These are phyloP conservation scores for Perilla frutescens DNA, from an alignment of 257 asterid species.

Conservation along the genomic window DNA sequence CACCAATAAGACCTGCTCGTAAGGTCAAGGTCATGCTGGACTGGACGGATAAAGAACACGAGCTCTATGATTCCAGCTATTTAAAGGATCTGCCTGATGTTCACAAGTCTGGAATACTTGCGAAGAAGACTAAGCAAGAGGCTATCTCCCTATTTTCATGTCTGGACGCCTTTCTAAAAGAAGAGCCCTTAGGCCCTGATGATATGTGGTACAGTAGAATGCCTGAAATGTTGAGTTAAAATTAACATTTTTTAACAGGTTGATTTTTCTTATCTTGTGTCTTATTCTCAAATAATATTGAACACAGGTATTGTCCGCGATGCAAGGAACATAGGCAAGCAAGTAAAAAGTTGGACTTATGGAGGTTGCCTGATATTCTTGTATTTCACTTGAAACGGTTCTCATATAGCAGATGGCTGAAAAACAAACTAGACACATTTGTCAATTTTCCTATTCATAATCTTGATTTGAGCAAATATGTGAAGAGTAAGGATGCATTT, in stretches of 20 bases:
- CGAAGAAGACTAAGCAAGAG: slow-evolving; percentile 86
- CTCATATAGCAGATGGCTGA: too few species aligned
- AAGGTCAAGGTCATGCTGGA: slow-evolving; percentile 65
- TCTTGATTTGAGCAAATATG: slow-evolving; percentile 82
- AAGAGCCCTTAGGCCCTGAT: slow-evolving; percentile 96
- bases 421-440: slow-evolving; percentile 89
- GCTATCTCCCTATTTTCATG: slow-evolving; percentile 91
- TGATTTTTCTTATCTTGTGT: slow-evolving; percentile 25
- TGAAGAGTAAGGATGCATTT: slow-evolving; percentile 59
- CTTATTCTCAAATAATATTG: slow-evolving; percentile 17
- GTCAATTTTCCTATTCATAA: slow-evolving; percentile 82
- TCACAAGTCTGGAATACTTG: slow-evolving; percentile 71
- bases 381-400: too few species aligned
- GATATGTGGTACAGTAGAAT: slow-evolving; percentile 79
- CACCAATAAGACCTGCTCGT: slow-evolving; percentile 55
- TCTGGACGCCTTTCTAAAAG: slow-evolving; percentile 87
- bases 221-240: slow-evolving; percentile 15
- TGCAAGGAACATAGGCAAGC: too few species aligned
- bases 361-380: too few species aligned
- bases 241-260: slow-evolving; percentile 7
- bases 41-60: slow-evolving; percentile 78
- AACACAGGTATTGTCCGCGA: too few species aligned
- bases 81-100: slow-evolving; percentile 87
- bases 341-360: too few species aligned
- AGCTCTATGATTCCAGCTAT: slow-evolving; percentile 67